These are phyloP conservation scores for Termitomyces heimii DNA, from an alignment of 768 basidiomycete genomes.

Conservation along the genomic window DNA sequence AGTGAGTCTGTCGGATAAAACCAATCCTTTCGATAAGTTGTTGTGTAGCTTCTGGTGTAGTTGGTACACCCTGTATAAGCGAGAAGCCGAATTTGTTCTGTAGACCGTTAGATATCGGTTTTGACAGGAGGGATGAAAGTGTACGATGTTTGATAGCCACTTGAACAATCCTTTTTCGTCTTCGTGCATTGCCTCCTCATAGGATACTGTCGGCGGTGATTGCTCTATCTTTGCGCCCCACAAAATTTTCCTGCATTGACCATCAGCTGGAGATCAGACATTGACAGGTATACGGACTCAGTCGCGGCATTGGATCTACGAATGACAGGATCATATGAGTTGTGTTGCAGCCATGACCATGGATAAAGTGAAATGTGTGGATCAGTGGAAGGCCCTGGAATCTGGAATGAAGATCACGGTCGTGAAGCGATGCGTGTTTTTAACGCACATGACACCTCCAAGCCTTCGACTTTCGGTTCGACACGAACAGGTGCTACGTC, in stretches of 20 bases:
- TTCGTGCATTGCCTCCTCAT: constrained; percentile 65
- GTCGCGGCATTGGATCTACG: constrained; percentile 18
- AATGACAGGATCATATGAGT: constrained; percentile 76
- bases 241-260: constrained; percentile 47
- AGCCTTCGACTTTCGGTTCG: constrained; percentile 50
- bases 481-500: constrained; percentile 63
- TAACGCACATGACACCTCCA: constrained; percentile 69
- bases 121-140: constrained; percentile 19
- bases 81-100: constrained; percentile 89
- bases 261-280: background rate
- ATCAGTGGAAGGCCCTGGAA: constrained; percentile 48
- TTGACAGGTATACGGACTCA: constrained; percentile 36
- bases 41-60: constrained; percentile 82
- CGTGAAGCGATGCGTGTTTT: background rate
- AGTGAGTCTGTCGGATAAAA: constrained; percentile 82
- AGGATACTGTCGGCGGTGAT: constrained; percentile 68
- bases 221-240: constrained; percentile 79
- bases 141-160: constrained; percentile 77
- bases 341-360: constrained; percentile 74
- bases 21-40: constrained; percentile 68
- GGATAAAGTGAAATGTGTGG: constrained; percentile 82
- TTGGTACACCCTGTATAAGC: constrained; percentile 76
- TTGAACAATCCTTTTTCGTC: constrained; percentile 66
- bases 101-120: background rate
- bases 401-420: background rate